phyloP scores from a whole-genome alignment of 169 alveolate species.

The Plasmodium cynomolgi region DNA sequence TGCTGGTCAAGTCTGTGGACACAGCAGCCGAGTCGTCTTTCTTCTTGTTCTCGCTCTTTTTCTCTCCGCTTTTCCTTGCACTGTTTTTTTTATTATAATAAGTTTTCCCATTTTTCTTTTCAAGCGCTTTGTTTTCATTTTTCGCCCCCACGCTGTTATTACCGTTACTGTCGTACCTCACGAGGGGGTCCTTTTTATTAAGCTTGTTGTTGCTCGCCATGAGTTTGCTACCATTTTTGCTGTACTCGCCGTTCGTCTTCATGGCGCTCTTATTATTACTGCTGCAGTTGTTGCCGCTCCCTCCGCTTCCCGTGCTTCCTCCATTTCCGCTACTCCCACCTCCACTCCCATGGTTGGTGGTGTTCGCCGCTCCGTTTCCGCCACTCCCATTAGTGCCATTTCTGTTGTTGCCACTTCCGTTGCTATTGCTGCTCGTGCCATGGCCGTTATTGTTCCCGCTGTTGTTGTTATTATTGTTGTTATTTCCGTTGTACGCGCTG shows the following conservation, averaged over 20 bases:
- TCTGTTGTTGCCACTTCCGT: not conserved
- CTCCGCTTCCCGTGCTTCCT: not conserved
- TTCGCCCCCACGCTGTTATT: not conserved
- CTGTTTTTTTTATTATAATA: conserved; percentile 23
- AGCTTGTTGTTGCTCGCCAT: not conserved
- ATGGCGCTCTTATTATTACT: conserved; percentile 12
- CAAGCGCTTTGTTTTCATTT: conserved; percentile 3
- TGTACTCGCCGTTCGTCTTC: not conserved
- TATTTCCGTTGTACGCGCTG: not conserved
- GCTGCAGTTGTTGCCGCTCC: not conserved
- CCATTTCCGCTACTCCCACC: not conserved
- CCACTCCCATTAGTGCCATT: not conserved
- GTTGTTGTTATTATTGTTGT: not conserved
- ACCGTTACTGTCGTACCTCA: not conserved
- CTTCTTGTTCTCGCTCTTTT: conserved; percentile 1
- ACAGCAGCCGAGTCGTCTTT: not conserved
- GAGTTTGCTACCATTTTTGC: conserved; percentile 5
- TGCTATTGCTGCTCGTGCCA: not conserved
- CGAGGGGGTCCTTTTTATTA: not conserved
- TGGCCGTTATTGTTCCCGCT: not conserved
- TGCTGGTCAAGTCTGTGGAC: not conserved
- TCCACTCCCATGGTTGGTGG: not conserved
- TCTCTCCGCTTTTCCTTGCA: conserved; percentile 17
- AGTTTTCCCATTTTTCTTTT: conserved; percentile 7
- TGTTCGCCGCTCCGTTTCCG: not conserved